Conservation (phyloP, 192 early-diverging fungal genomes). For the Backusella tuberculispora region DNA sequence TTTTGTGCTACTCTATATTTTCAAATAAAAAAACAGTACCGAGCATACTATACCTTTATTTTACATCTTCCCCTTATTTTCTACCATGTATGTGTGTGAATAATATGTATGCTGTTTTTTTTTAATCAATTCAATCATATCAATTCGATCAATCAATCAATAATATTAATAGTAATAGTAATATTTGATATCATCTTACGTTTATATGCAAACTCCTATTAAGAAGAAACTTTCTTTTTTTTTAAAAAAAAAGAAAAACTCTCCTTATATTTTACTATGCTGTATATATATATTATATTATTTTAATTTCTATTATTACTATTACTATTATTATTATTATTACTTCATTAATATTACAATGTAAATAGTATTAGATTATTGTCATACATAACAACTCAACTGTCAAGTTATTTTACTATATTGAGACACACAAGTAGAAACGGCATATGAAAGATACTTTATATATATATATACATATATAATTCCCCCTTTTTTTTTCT, state of each 20-base stretch:
- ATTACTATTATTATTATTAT: not conserved
- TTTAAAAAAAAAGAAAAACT: too few species aligned
- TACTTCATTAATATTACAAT: not conserved
- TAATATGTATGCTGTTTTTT: not conserved
- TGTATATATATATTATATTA: too few species aligned
- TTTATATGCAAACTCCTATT: constrained; percentile 8
- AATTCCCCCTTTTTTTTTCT: not conserved
- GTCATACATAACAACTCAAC: constrained; percentile 6
- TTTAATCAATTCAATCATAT: not conserved
- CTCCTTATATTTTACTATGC: too few species aligned
- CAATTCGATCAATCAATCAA: not conserved
- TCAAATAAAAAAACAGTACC: constrained; percentile 4
- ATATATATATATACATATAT: not conserved
- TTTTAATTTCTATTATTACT: not conserved
- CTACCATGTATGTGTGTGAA: not conserved
- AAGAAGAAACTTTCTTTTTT: not conserved
- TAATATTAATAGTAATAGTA: not conserved
- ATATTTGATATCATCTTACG: constrained; percentile 6
- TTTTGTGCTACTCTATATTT: not conserved
- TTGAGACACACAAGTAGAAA: constrained; percentile 8
- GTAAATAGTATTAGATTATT: not conserved
- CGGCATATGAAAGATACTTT: not conserved
- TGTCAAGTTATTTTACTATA: constrained; percentile 5
- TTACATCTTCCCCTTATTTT: not conserved
- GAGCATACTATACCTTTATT: not conserved